Percentiles rank a stretch among this genome's conserved stretches.
phyloP scores from a whole-genome alignment of 2,329 filamentous ascomycete species.

The Neofusicoccum ribis region DNA sequence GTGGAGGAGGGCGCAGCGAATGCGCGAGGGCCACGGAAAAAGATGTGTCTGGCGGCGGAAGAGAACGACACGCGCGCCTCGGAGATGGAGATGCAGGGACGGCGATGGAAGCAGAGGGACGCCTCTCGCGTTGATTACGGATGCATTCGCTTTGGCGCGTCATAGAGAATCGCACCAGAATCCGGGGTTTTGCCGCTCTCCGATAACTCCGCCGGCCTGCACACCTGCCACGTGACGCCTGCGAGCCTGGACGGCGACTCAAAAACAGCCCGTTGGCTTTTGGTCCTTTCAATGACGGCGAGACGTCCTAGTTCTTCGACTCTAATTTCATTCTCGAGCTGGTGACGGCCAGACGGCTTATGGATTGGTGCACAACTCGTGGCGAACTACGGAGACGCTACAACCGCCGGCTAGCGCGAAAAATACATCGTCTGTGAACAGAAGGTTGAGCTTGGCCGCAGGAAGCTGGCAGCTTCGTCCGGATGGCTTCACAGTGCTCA shows the following conservation, averaged over 20 bases:
- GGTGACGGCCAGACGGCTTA: no score
- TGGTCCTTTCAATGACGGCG: no score
- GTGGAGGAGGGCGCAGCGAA: not conserved
- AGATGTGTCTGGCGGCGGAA: not conserved
- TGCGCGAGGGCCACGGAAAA: not conserved
- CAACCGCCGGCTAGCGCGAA: no score
- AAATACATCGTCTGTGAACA: no score
- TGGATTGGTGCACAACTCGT: no score
- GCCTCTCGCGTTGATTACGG: constrained; percentile 11
- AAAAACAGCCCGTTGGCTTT: no score
- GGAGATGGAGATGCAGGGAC: constrained; percentile 4
- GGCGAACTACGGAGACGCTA: no score
- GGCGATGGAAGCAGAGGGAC: constrained; percentile 2
- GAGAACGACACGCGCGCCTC: constrained; percentile 1
- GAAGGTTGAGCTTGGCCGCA: no score
- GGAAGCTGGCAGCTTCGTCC: no score
- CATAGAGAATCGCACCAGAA: not conserved
- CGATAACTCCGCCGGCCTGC: not conserved
- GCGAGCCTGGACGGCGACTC: no score
- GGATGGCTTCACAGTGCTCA: no score
- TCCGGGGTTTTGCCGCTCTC: constrained; percentile 5
- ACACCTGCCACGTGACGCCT: not conserved
- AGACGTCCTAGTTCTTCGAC: no score
- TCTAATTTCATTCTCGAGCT: not conserved
- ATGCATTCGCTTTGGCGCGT: constrained; percentile 14